Conservation (phyloP, 768 basidiomycete species). For the Kwoniella shandongensis region DNA sequence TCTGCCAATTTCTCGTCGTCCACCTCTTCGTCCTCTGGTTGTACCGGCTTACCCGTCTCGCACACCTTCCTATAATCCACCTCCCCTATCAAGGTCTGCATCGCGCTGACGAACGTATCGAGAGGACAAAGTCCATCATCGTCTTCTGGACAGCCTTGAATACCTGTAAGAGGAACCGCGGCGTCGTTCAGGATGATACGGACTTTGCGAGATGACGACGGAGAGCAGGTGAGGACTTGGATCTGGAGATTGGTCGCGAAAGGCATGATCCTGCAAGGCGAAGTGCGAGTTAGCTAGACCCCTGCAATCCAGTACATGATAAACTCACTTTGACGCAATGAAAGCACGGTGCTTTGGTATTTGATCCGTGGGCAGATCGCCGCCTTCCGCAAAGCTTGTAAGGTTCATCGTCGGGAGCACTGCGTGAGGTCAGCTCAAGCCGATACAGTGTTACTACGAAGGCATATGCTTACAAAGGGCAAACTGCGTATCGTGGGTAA, state of each 20-base stretch:
- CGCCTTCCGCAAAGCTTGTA: conserved; percentile 49
- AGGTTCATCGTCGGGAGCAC: conserved; percentile 54
- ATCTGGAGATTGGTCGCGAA: conserved; percentile 75
- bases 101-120: conserved; percentile 67
- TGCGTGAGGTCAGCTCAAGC: conserved; percentile 6
- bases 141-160: conserved; percentile 70
- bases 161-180: conserved; percentile 73
- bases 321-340: conserved; percentile 62
- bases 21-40: conserved; percentile 3
- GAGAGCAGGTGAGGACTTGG: conserved; percentile 65
- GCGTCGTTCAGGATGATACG: conserved; percentile 87
- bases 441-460: not conserved
- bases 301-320: not conserved
- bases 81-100: conserved; percentile 64
- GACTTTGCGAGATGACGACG: conserved; percentile 59
- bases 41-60: conserved; percentile 2
- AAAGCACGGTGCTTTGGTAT: conserved; percentile 60
- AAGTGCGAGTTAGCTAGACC: not conserved
- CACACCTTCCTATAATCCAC: conserved; percentile 78
- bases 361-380: conserved; percentile 48
- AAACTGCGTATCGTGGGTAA: conserved; percentile 53
- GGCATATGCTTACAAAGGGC: conserved; percentile 25
- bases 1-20: not conserved
- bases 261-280: conserved; percentile 62
- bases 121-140: conserved; percentile 77